phyloP scores from a whole-genome alignment of 2,329 filamentous ascomycete genomes.

The Lasiodiplodia gonubiensis region DNA sequence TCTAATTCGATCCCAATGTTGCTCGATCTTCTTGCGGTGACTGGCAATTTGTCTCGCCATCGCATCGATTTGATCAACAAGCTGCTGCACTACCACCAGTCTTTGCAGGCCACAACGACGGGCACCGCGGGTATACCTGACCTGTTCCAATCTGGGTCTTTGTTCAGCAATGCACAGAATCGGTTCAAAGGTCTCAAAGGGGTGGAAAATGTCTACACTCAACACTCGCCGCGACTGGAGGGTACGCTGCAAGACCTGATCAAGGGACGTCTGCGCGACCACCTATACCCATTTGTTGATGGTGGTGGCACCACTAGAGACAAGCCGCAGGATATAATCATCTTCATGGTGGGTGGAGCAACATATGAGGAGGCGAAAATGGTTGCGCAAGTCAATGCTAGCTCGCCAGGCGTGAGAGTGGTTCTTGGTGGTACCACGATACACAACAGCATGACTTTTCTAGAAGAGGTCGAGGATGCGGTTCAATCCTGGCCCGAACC shows the following conservation, averaged over 20 bases:
- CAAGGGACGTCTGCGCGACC: conserved; percentile 84
- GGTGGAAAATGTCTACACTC: conserved; percentile 98
- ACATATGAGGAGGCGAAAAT: conserved; percentile 98
- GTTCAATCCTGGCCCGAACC: conserved; percentile 83
- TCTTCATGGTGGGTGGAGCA: conserved; percentile 91
- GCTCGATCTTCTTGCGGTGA: conserved; percentile 82
- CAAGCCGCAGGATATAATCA: conserved; percentile 93
- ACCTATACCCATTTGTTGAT: conserved; percentile 92
- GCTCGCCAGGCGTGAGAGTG: conserved; percentile 83
- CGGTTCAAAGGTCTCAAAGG: conserved; percentile 95
- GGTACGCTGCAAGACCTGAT: conserved; percentile 89
- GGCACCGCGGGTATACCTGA: conserved; percentile 84
- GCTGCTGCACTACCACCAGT: conserved; percentile 83
- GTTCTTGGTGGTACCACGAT: conserved; percentile 87
- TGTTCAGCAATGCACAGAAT: conserved; percentile 86
- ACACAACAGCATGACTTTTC: conserved; percentile 84
- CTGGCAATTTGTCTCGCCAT: conserved; percentile 77
- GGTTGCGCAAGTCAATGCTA: conserved; percentile 92
- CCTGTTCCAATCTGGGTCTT: conserved; percentile 84
- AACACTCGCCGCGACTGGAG: conserved; percentile 89
- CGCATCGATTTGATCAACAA: conserved; percentile 81
- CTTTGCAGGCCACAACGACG: conserved; percentile 68
- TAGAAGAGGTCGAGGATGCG: conserved; percentile 90
- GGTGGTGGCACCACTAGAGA: conserved; percentile 85
- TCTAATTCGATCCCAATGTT: conserved; percentile 84